Evolutionary conservation across 352 stramenopile genomes (phyloP).

Genomic region (Phytophthora lateralis): DNA sequence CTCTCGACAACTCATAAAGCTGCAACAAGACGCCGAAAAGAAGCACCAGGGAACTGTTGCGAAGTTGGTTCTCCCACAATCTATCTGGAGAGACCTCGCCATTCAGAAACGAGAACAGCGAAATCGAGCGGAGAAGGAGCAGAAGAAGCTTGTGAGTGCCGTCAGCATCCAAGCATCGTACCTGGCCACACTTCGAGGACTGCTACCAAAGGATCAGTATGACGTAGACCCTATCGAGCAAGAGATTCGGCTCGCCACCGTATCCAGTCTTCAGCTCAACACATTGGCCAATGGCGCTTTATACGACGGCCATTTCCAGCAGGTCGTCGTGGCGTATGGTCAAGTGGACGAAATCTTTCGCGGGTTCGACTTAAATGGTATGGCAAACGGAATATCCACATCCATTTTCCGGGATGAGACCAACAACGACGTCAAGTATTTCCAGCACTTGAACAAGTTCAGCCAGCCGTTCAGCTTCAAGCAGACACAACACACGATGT

Average conservation of each 20-base stretch:
- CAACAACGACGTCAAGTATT: constrained; percentile 2
- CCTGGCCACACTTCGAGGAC: background rate
- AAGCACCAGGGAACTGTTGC: background rate
- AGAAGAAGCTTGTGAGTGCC: constrained; percentile 1
- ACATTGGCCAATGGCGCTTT: constrained; percentile 6
- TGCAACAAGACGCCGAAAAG: background rate
- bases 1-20: background rate
- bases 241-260: background rate
- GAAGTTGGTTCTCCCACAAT: background rate
- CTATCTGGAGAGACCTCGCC: constrained; percentile 9
- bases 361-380: background rate
- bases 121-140: constrained; percentile 1
- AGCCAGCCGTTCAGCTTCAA: constrained; percentile 26
- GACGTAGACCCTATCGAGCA: background rate
- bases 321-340: constrained; percentile 15
- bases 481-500: constrained; percentile 19
- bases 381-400: constrained; percentile 2
- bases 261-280: constrained; percentile 8
- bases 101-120: background rate
- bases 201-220: constrained; percentile 1
- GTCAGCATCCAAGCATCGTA: constrained; percentile 11
- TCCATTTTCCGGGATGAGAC: background rate
- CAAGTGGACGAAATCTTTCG: constrained; percentile 14
- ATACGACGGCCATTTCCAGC: constrained; percentile 16
- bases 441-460: constrained; percentile 26